Evolutionary conservation across 495 filamentous ascomycete genomes (phyloP).

Genomic region (Penicillium goetzii): DNA sequence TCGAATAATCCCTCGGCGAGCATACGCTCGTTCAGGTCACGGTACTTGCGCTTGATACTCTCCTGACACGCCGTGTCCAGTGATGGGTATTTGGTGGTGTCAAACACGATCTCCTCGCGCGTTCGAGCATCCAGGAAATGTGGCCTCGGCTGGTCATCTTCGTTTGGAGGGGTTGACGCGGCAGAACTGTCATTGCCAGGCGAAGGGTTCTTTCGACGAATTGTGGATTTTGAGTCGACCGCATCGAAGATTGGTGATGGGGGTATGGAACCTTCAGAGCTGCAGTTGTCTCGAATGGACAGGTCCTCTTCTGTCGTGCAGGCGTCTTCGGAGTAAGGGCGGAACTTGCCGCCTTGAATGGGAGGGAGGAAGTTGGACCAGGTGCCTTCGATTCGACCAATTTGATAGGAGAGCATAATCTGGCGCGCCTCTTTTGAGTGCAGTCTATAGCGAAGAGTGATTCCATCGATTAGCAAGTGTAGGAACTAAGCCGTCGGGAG

Average conservation of each 20-base stretch:
- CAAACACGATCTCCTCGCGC: constrained; percentile 71
- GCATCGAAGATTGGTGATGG: constrained; percentile 71
- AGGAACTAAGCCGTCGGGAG: not conserved
- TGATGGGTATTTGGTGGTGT: constrained; percentile 80
- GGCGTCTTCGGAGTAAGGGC: constrained; percentile 51
- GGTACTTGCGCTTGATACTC: constrained; percentile 79
- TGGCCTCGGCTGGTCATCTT: constrained; percentile 44
- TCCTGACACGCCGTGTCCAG: constrained; percentile 76
- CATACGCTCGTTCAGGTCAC: constrained; percentile 70
- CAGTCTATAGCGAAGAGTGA: constrained; percentile 55
- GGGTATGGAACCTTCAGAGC: constrained; percentile 35
- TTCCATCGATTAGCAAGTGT: not conserved
- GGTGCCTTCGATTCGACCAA: constrained; percentile 77
- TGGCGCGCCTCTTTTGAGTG: constrained; percentile 79
- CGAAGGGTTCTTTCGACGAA: constrained; percentile 35
- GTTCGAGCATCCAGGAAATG: constrained; percentile 77
- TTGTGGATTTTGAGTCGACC: constrained; percentile 41
- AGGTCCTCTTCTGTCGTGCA: constrained; percentile 41
- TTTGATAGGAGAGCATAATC: constrained; percentile 80
- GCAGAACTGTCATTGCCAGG: constrained; percentile 42
- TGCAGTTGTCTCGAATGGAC: constrained; percentile 37
- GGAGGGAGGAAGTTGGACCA: constrained; percentile 93
- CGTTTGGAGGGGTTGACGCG: constrained; percentile 34
- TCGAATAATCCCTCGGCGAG: constrained; percentile 75
- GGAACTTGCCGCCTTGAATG: constrained; percentile 88